phyloP scores from a whole-genome alignment of 805 yeast genomes.

The Blastobotrys parvus region DNA sequence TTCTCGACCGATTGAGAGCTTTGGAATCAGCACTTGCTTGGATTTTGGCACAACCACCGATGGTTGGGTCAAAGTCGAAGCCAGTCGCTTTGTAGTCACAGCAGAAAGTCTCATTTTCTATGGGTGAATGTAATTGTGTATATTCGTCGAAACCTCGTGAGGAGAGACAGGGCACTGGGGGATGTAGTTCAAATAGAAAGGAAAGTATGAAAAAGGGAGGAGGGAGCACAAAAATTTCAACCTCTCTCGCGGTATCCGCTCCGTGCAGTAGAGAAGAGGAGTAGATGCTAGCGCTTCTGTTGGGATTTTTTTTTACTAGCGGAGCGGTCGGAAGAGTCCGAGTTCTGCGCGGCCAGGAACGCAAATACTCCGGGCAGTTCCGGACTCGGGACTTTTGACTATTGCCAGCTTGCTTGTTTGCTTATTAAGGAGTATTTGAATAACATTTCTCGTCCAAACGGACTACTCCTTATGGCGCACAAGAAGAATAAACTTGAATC shows the following conservation, averaged over 20 bases:
- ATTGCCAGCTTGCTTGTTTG: no score
- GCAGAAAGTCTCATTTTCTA: constrained; percentile 8
- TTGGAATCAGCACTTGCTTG: constrained; percentile 10
- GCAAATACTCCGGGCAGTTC: neutral
- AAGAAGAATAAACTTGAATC: no score
- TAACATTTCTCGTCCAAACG: no score
- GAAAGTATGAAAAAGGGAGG: neutral
- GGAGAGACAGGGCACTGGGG: neutral
- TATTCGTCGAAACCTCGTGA: no score
- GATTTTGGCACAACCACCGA: constrained; percentile 13
- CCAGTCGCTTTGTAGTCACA: constrained; percentile 12
- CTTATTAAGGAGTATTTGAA: no score
- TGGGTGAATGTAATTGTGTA: neutral
- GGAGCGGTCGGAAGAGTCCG: constrained; percentile 1
- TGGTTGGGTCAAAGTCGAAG: constrained; percentile 10
- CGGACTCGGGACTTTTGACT: no score
- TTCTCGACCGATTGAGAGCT: constrained; percentile 15
- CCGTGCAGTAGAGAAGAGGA: no score
- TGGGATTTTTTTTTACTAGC: neutral
- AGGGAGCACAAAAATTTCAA: neutral
- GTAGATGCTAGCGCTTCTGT: neutral
- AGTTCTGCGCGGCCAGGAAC: neutral
- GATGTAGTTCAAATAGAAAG: neutral
- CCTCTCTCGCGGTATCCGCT: no score
- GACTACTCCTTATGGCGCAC: no score